Conservation (phyloP, 106 monocot genomes). For the Dendrobium catenatum region DNA sequence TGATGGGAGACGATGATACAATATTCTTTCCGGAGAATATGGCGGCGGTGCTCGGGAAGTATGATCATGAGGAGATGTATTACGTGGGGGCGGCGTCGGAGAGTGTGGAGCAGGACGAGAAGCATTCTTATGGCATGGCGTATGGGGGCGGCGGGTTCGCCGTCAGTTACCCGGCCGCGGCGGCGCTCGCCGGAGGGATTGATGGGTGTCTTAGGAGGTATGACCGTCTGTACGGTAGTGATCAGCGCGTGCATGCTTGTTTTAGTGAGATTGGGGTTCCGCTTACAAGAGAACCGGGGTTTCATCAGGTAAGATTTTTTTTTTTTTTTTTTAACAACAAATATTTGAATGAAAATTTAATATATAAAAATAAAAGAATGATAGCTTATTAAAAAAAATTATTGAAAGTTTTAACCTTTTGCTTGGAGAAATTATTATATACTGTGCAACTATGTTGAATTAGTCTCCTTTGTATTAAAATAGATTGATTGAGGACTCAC, state of each 20-base stretch:
- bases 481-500: too few species aligned
- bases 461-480: too few species aligned
- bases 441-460: too few species aligned
- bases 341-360: too few species aligned
- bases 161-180: conserved; percentile 45
- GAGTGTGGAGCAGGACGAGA: conserved; percentile 54
- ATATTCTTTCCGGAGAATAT: conserved; percentile 18
- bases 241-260: conserved; percentile 68
- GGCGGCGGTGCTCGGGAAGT: conserved; percentile 1
- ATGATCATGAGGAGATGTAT: conserved; percentile 53
- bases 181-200: conserved; percentile 28
- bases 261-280: conserved; percentile 68
- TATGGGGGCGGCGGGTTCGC: conserved; percentile 73
- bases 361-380: too few species aligned
- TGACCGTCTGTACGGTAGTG: conserved; percentile 53
- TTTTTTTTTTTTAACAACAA: neutral
- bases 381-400: too few species aligned
- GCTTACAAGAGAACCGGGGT: conserved; percentile 46
- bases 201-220: conserved; percentile 54
- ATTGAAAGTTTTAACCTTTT: too few species aligned
- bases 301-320: conserved; percentile 45
- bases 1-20: conserved; percentile 71
- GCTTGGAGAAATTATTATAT: too few species aligned
- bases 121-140: conserved; percentile 59
- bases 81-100: conserved; percentile 56